Conservation (phyloP, 345 rosid species). For the Eucalyptus cloeziana region DNA sequence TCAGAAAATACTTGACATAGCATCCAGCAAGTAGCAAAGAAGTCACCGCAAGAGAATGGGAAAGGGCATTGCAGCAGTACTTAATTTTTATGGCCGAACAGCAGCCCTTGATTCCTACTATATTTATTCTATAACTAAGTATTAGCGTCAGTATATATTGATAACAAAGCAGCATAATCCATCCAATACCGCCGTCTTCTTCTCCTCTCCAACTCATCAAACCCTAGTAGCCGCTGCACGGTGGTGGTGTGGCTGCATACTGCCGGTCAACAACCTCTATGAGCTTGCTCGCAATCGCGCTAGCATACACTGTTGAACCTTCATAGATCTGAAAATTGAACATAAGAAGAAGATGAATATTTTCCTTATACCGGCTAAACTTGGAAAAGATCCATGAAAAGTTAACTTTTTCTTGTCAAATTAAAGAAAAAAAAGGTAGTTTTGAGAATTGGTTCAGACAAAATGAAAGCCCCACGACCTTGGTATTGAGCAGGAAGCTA, state of each 20-base stretch:
- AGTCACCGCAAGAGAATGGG: not conserved
- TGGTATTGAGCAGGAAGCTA: constrained; percentile 73
- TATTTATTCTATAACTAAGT: not conserved
- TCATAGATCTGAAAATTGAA: constrained; percentile 14
- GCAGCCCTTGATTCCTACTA: not conserved
- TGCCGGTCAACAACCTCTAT: constrained; percentile 63
- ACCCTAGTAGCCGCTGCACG: not conserved
- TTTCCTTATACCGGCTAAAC: not conserved
- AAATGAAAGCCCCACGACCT: constrained; percentile 20
- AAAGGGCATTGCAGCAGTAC: not conserved
- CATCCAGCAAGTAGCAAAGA: not conserved
- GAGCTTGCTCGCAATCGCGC: constrained; percentile 67
- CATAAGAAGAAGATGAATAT: not conserved
- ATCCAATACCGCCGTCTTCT: not conserved
- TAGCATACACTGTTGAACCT: constrained; percentile 37
- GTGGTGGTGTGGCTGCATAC: constrained; percentile 31
- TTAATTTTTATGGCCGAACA: not conserved
- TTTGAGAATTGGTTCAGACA: not conserved
- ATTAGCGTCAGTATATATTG: not conserved
- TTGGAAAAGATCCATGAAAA: not conserved
- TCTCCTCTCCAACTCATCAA: not conserved
- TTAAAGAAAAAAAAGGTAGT: not conserved
- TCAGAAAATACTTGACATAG: not conserved
- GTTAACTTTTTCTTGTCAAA: not conserved
- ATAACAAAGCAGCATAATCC: not conserved